Percentiles rank a stretch among this genome's conserved stretches.
phyloP scores from a whole-genome alignment of 2,329 filamentous ascomycete species.

The Bipolaris zeicola region DNA sequence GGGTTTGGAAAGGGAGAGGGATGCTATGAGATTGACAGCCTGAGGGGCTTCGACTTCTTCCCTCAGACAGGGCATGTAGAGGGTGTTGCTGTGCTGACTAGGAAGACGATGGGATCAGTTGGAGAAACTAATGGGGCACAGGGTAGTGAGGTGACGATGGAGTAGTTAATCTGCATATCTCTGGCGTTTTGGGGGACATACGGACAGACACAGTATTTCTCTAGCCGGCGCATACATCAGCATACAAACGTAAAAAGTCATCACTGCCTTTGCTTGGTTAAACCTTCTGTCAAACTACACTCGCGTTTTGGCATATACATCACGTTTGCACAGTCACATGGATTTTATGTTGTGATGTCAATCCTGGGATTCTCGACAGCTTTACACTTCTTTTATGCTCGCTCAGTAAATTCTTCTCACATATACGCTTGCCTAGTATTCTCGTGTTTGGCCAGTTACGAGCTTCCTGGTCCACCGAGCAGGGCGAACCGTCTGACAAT shows the following conservation, averaged over 20 bases:
- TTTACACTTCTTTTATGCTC: slow-evolving; percentile 22
- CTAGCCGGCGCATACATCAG: neutral
- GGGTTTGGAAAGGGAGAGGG: slow-evolving; percentile 46
- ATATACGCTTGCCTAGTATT: slow-evolving; percentile 3
- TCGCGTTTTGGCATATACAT: neutral
- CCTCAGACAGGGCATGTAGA: slow-evolving; percentile 79
- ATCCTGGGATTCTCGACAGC: slow-evolving; percentile 20
- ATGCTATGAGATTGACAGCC: slow-evolving; percentile 82
- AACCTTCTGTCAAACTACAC: neutral
- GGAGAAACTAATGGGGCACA: neutral
- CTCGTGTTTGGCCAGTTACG: slow-evolving; percentile 51
- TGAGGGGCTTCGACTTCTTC: slow-evolving; percentile 96
- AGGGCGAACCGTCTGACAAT: slow-evolving; percentile 95
- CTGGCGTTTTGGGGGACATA: neutral
- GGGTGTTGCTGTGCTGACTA: slow-evolving; percentile 64
- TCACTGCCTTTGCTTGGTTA: neutral
- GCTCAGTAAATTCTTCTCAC: slow-evolving; percentile 18
- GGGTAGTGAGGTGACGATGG: neutral
- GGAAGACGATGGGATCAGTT: slow-evolving; percentile 32
- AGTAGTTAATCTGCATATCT: neutral
- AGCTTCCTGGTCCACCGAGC: slow-evolving; percentile 86
- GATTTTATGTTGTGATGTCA: slow-evolving; percentile 2
- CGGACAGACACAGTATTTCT: neutral
- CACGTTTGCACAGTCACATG: neutral
- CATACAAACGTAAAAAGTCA: neutral